Evolutionary conservation across 169 alveolate species (phyloP), one percentile per base, ranked within the genome.

Genomic region (Cryptosporidium sp.): DNA sequence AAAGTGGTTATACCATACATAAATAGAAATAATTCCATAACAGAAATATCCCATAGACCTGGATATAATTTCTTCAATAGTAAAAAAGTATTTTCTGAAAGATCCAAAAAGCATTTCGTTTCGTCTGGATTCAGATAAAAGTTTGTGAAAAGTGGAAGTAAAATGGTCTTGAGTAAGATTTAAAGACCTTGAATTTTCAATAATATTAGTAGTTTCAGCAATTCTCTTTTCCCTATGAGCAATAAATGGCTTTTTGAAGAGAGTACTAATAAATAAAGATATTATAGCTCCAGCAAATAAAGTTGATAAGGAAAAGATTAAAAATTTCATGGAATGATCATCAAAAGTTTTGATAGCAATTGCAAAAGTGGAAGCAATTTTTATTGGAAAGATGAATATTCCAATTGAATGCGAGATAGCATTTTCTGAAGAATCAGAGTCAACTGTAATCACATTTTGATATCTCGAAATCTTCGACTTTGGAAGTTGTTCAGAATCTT

Each of bases 101-200:
- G 89, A 80, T 12, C 89, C 89, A 65, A 60, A 80, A 12, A 12
- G 62, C 89, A 80, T 80, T 65, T 80, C 89, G 9, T 62, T n/a
- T 80, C 51, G 35, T 48, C 89, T 80, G 14, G 89, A 42, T 12
- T 42, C 69, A 14, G 65, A 21, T 29, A 80, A 23, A 18, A 80
- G 75, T 0, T 60, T 53, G 35, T 80, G 75, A 80, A 12, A 80
- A 31, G 80, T 33, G 23, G 69, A 60, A 12, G 62, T 37, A 3
- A 80, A 16, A 29, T 80, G 89, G 62, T 80, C 89, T 39, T 80
- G 89, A 45, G 89, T 80, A n/a, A 80, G 80, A n/a, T 60, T 65
- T 10, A 80, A 58, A 23, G 65, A 39, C 48, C 65, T 80, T 44
- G 89, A 80, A 39, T 60, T 65, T 31, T 80, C 89, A 12, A 80